Evolutionary conservation across 2,329 filamentous ascomycete species (phyloP).

Genomic region (Diaporthe sp.): DNA sequence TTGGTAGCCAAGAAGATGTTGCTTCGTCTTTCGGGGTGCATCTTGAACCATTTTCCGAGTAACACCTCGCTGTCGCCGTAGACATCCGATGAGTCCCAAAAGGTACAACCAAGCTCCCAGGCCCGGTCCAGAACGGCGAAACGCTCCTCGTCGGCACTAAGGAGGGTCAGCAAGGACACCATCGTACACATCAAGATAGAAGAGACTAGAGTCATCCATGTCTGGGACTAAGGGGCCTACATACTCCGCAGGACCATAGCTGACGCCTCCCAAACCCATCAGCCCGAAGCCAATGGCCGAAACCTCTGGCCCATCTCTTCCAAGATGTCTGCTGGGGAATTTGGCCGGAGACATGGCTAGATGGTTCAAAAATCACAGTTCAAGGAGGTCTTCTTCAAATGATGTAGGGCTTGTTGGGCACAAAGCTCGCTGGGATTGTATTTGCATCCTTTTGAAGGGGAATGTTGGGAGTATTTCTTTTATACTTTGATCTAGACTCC

Average conservation of each 20-base stretch:
- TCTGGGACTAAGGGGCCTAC: conserved; percentile 34
- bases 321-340: conserved; percentile 40
- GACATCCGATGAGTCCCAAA: conserved; percentile 55
- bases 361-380: not conserved
- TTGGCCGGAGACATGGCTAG: conserved; percentile 10
- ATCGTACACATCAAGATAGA: not conserved
- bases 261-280: conserved; percentile 45
- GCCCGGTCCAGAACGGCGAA: conserved; percentile 51
- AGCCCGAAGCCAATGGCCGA: conserved; percentile 45
- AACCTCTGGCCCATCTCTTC: conserved; percentile 43
- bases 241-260: conserved; percentile 37
- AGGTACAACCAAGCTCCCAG: conserved; percentile 55
- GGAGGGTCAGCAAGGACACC: not conserved
- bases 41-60: conserved; percentile 53
- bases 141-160: conserved; percentile 18
- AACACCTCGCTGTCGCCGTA: conserved; percentile 54
- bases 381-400: not conserved
- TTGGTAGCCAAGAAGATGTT: conserved; percentile 53
- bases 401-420: not conserved
- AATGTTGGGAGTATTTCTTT: not conserved
- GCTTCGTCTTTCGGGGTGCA: conserved; percentile 50
- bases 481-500: not conserved
- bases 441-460: not conserved
- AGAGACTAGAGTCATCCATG: too few species aligned
- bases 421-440: not conserved